Conservation (phyloP, 2,329 filamentous ascomycete genomes). For the Emydomyces testavorans region DNA sequence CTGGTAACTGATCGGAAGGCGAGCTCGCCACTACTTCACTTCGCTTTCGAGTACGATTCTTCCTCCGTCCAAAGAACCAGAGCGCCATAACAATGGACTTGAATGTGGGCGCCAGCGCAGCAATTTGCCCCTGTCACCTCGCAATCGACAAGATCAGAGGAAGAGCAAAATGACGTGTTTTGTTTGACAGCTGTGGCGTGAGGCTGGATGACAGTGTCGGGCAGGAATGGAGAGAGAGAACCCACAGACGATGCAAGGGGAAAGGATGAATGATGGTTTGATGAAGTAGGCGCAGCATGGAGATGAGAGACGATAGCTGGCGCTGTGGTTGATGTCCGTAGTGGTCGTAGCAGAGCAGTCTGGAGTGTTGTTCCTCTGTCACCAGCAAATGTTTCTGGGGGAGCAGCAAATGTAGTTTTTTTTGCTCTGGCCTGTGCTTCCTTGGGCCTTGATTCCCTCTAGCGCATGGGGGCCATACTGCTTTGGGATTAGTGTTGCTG, state of each 20-base stretch:
- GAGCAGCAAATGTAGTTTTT: not conserved
- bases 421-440: not conserved
- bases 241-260: not conserved
- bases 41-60: conserved; percentile 52
- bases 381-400: not conserved
- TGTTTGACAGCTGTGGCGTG: conserved; percentile 1
- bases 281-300: conserved; percentile 4
- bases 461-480: conserved; percentile 2
- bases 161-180: conserved; percentile 7
- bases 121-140: conserved; percentile 22
- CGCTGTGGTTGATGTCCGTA: not conserved
- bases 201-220: not conserved
- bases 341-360: not conserved
- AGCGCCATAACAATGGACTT: conserved; percentile 51
- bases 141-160: conserved; percentile 6
- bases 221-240: not conserved
- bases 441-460: not conserved
- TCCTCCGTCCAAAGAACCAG: conserved; percentile 72
- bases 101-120: conserved; percentile 18
- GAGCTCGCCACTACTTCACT: conserved; percentile 38
- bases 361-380: conserved; percentile 1
- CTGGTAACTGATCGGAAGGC: conserved; percentile 23
- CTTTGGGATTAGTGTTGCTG: not conserved
- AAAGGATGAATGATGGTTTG: not conserved
- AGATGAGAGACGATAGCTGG: not conserved